Base-by-base conservation (phyloP, 2,329 filamentous ascomycete genomes). In the Elsinoe fawcettii region DNA sequence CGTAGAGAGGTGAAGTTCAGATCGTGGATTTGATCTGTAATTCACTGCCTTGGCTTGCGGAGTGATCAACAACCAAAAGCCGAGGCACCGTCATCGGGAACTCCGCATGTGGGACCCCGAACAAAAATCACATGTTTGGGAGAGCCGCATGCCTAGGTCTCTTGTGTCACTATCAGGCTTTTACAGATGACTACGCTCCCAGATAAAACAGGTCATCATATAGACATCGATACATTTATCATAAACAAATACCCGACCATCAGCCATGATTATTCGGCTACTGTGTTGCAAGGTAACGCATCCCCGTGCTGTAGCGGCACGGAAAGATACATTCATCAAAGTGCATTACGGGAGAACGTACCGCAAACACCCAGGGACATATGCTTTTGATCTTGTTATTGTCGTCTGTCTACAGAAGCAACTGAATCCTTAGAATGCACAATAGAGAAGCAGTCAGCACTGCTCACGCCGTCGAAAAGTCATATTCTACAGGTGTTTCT, bases 61-160 rank as follows among this genome's bases (percentile, higher is more conserved):
- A 53, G 49, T 39, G 49, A 39, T 39, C 49, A 53, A 51, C 22
- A 25, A 22, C 9, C 49, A 53, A 18, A 53, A 53, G 49, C 49
- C 49, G 49, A 53, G 49, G 49, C 49, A 53, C 25, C 49, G 49
- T 53, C 49, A 53, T 39, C 49, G 49, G 49, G n/a, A 53, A 36
- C 16, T 53, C 20, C 3, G 22, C 18, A 12, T 46, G 18, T 46
- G 20, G 41, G 41, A 25, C 12, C 23, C 8, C n/a, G 9, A 22
- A n/a, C n/a, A 22, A 25, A 25, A 46, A 18, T 46, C 41, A 46
- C 41, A 46, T 46, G 41, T 9, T 46, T 3, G 22, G 34, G 36
- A 18, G 16, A 14, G 36, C 36, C 16, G 36, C 36, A 14, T 14
- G n/a, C n/a, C n/a, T n/a, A n/a, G n/a, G n/a, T n/a, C n/a, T n/a